Base-by-base conservation (phyloP, 2,329 filamentous ascomycete genomes). In the Penicillium sp. region DNA sequence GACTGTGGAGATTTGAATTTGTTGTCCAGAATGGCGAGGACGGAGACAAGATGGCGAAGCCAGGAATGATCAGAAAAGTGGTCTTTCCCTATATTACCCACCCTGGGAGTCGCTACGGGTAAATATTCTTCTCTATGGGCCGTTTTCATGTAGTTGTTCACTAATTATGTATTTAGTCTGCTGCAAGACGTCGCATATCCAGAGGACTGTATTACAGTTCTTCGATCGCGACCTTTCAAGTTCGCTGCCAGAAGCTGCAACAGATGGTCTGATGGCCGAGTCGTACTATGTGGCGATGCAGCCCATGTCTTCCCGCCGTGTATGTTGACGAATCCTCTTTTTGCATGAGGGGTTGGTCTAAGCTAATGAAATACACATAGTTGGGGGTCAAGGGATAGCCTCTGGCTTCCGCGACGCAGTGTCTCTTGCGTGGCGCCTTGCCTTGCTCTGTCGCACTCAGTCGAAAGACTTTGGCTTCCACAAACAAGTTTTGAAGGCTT, bases 291-390 rank as follows among this genome's bases (percentile, higher is more conserved):
- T 50, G 82, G 82, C 19, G 82, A 84, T 62, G 76, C 82, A 4
- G 82, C 82, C 3, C 82, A 84, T 68, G 83, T 84, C 3, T 84
- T 84, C 58, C 82, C 82, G 7, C 82, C 82, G 1, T 83, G 73
- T 77, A 67, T 59, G 71, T 68, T 26, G 28, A 33, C 19, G 4
- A n/a, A 51, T 9, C 12, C 15, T n/a, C 26, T n/a, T n/a, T 0
- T 3, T 10, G 12, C 5, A n/a, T 10, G 26, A 19, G 17, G 8
- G 8, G 2, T 22, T 26, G 35, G 30, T 40, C 24, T 4, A 26
- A 13, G 24, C 53, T 59, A 53, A 61, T 54, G 30, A 10, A 3
- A 10, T 19, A 8, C 9, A 10, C 10, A 44, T 9, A 76, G 74
- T 80, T 62, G 78, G 76, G 0, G 78, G 78, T 0, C 78, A 80